Evolutionary conservation across 2,329 filamentous ascomycete genomes (phyloP).

Genomic region (Hypoxylon sp.): DNA sequence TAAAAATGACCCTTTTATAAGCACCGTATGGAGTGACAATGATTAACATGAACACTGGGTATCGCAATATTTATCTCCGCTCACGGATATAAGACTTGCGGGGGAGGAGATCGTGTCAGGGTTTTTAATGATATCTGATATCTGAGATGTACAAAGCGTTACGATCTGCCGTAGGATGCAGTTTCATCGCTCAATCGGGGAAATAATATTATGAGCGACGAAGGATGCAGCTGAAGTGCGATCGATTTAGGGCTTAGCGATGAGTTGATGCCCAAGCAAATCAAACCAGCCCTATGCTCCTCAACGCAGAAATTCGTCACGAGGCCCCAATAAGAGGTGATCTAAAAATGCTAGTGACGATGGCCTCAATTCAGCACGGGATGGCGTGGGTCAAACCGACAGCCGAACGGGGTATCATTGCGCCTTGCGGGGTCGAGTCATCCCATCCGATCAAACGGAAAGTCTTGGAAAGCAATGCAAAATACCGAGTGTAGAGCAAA

Average conservation of each 20-base stretch:
- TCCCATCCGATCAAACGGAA: not conserved
- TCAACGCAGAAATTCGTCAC: slow-evolving; percentile 8
- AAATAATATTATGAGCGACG: slow-evolving; percentile 14
- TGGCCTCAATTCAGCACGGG: slow-evolving; percentile 28
- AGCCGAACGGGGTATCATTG: slow-evolving; percentile 22
- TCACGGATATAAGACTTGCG: no score
- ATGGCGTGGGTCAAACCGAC: slow-evolving; percentile 25
- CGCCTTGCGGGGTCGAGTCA: slow-evolving; percentile 7
- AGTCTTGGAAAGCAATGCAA: no score
- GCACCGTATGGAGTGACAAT: no score
- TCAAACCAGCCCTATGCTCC: no score
- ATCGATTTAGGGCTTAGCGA: slow-evolving; percentile 1
- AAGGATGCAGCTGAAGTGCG: slow-evolving; percentile 15
- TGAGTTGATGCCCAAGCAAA: no score
- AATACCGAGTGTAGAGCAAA: slow-evolving; percentile 15
- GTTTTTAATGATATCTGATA: not conserved
- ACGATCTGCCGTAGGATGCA: no score
- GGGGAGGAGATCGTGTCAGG: no score
- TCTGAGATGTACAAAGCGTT: no score
- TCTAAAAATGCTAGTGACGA: slow-evolving; percentile 9
- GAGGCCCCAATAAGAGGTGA: slow-evolving; percentile 2
- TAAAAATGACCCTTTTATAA: no score
- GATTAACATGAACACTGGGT: no score
- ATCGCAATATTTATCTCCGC: no score
- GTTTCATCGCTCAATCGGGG: slow-evolving; percentile 5